Base-by-base conservation (phyloP, 768 basidiomycete genomes). In the Xerocomellus intermedius region DNA sequence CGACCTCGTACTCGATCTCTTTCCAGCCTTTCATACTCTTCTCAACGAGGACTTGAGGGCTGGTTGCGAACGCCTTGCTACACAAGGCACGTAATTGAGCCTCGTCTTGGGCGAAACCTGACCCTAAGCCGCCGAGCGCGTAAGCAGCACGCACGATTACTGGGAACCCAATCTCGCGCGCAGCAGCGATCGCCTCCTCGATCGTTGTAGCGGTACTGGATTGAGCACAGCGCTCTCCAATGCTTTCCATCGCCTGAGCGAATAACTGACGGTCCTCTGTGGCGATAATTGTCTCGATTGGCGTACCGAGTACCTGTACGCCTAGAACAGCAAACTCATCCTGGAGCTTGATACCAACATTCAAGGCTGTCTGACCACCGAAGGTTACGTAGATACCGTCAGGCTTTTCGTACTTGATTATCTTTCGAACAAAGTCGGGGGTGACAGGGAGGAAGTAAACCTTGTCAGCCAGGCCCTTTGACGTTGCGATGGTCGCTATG, bases 21-120 rank as follows among this genome's bases (percentile, higher is more conserved):
- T 99, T 98, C 96, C 96, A 99, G 3, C 96, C 96, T 75, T 98
- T 98, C 96, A 98, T 98, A 64, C 91, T 94, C 80, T 86, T 95
- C 79, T 99, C 97, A 16, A 99, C 94, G n/a, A 99, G 79, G 0
- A 99, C 95, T 74, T 98, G 97, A 42, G 96, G 94, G 64, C 92
- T 94, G 14, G 94, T 98, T 42, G 96, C 95, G 67, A 99, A 98
- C 10, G 97, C 96, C 76, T 95, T 97, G 62, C 79, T 82, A 68
- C 95, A 98, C 19, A 99, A 76, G 32, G 89, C 89, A 59, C 84
- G 82, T 55, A 99, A 77, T 77, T 98, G 91, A n/a, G 72, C 78
- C 70, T 95, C 94, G 65, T 97, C 78, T 74, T 95, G 86, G n/a
- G 96, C 96, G 64, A 99, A 99, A 32, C 96, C 96, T 46, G 88